Percentiles rank a stretch among this genome's conserved stretches.
Conservation (phyloP, 2,329 filamentous ascomycete genomes). For the Xylaria sp. region DNA sequence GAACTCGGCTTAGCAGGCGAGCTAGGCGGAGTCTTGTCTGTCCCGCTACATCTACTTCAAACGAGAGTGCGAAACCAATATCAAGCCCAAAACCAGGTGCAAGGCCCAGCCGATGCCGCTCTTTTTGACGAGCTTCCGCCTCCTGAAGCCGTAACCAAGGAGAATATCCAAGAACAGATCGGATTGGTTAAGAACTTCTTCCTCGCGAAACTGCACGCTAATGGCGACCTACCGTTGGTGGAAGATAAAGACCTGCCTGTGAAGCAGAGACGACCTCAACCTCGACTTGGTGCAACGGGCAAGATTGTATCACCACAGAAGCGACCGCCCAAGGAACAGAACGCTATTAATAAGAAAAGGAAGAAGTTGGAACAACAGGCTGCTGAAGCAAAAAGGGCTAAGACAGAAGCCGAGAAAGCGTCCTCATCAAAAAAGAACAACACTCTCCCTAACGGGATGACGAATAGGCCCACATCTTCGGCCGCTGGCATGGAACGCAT, state of each 20-base stretch:
- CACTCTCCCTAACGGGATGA: conserved; percentile 49
- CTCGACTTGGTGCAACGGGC: conserved; percentile 75
- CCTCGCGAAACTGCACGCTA: conserved; percentile 85
- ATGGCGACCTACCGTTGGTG: conserved; percentile 82
- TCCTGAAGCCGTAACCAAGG: conserved; percentile 80
- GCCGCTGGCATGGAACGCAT: conserved; percentile 65
- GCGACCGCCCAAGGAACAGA: conserved; percentile 82
- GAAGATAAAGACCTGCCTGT: conserved; percentile 95
- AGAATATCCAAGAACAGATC: conserved; percentile 82
- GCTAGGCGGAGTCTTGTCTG: conserved; percentile 87
- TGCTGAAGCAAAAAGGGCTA: conserved; percentile 57
- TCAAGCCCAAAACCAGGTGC: conserved; percentile 77
- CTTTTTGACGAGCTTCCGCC: conserved; percentile 75
- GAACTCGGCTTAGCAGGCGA: conserved; percentile 93
- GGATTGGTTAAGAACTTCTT: conserved; percentile 93
- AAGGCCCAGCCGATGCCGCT: conserved; percentile 66
- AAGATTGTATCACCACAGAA: conserved; percentile 90
- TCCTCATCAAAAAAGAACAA: conserved; percentile 65
- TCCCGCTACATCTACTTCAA: conserved; percentile 93
- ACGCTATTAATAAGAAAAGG: conserved; percentile 87
- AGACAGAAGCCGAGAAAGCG: conserved; percentile 53
- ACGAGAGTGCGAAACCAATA: conserved; percentile 88
- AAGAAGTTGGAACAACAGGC: conserved; percentile 78
- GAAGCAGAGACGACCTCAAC: conserved; percentile 84
- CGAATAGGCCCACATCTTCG: conserved; percentile 53